Conservation (phyloP, 225 moss, liverwort and hornwort genomes). For the Lunularia cruciata region DNA sequence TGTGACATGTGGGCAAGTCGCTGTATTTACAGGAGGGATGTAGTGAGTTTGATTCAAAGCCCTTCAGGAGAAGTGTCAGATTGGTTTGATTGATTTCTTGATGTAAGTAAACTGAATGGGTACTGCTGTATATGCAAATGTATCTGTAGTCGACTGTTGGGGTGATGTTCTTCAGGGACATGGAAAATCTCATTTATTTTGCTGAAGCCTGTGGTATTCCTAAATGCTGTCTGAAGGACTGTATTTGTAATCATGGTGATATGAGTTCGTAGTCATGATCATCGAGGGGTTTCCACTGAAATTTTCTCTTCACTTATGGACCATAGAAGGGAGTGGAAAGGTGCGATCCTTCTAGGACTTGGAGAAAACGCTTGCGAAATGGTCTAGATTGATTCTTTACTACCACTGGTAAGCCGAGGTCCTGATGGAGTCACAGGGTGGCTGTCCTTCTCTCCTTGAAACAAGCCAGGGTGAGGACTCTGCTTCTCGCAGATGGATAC, state of each 20-base stretch:
- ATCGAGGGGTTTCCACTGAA: conserved; percentile 15
- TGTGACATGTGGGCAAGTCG: conserved; percentile 19
- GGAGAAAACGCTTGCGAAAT: neutral
- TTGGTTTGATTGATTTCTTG: conserved; percentile 27
- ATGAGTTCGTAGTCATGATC: conserved; percentile 10
- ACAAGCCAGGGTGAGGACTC: neutral
- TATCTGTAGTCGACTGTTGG: conserved; percentile 31
- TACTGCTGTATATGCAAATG: conserved; percentile 35
- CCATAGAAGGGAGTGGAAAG: neutral
- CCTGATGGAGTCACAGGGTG: neutral
- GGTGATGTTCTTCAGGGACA: conserved; percentile 27
- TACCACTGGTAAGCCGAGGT: neutral
- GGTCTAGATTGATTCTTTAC: neutral
- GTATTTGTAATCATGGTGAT: conserved; percentile 10
- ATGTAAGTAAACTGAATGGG: conserved; percentile 38
- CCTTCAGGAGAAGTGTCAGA: conserved; percentile 17
- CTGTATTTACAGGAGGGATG: conserved; percentile 10
- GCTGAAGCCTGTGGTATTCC: conserved; percentile 20
- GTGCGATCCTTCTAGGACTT: neutral
- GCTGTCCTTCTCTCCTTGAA: neutral
- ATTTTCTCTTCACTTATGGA: neutral
- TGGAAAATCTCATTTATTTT: conserved; percentile 17
- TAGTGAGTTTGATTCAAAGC: conserved; percentile 14
- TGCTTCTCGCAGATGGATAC: neutral
- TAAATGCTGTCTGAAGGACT: conserved; percentile 14